A percentile compares a stretch with the other conserved stretches of the same genome.
Conservation (phyloP, 1,284 basidiomycete species). For the Volvariella volvacea region DNA sequence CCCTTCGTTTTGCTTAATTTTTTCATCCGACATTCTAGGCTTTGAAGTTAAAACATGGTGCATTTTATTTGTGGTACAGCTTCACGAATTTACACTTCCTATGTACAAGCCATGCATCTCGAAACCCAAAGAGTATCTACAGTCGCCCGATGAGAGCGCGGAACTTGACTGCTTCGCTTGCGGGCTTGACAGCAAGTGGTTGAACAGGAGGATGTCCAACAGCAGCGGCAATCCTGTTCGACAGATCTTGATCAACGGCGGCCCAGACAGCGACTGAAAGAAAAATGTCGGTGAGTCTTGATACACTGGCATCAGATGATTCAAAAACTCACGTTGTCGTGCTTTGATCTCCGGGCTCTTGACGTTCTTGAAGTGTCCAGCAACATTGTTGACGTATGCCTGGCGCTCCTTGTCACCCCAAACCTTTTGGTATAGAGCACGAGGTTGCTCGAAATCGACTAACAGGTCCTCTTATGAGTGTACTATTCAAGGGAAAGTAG, state of each 20-base stretch:
- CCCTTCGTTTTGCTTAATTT: no score
- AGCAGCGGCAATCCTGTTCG: conserved; percentile 68
- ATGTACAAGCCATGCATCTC: no score
- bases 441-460: conserved; percentile 91
- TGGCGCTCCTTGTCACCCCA: conserved; percentile 64
- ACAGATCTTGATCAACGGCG: conserved; percentile 66
- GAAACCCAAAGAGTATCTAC: conserved; percentile 11
- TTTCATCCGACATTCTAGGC: no score
- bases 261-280: conserved; percentile 72
- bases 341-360: conserved; percentile 62
- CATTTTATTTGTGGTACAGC: no score
- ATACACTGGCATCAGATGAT: neutral
- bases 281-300: conserved; percentile 4
- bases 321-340: conserved; percentile 53
- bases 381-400: conserved; percentile 73
- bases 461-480: conserved; percentile 9
- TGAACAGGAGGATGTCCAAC: conserved; percentile 53
- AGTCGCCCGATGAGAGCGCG: conserved; percentile 30
- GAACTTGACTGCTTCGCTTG: conserved; percentile 51
- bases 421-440: conserved; percentile 73
- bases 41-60: no score
- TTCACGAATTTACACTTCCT: no score
- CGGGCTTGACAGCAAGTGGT: conserved; percentile 61
- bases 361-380: conserved; percentile 64
- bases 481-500: neutral